A percentile compares a stretch with the other conserved stretches of the same genome.
Evolutionary conservation across 1,284 basidiomycete species (phyloP).

Genomic region (Moesziomyces aphidis): DNA sequence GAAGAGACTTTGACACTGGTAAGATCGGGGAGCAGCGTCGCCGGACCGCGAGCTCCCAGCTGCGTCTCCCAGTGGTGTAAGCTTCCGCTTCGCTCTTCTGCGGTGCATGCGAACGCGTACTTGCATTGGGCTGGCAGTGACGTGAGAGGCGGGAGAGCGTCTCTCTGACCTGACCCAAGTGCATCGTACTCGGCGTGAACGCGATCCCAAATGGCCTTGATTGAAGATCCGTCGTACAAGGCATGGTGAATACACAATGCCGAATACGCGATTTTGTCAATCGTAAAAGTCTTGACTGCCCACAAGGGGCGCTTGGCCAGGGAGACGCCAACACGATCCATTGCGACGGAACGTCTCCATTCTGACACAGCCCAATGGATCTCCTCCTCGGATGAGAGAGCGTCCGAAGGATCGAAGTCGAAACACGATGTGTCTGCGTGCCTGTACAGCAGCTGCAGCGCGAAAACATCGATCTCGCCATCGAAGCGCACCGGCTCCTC

Average conservation of each 20-base stretch:
- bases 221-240: conserved; percentile 20
- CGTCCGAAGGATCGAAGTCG: neutral
- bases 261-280: neutral
- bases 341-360: conserved; percentile 3
- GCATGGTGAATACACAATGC: conserved; percentile 21
- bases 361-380: neutral
- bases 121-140: conserved; percentile 2
- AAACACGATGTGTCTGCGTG: neutral
- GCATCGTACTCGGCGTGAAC: conserved; percentile 11
- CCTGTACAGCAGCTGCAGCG: conserved; percentile 6
- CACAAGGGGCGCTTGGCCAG: conserved; percentile 6
- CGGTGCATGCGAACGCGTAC: conserved; percentile 1
- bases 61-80: conserved; percentile 4
- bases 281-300: conserved; percentile 1
- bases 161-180: neutral
- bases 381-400: neutral
- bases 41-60: conserved; percentile 12
- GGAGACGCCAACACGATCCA: neutral
- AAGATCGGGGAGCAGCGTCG: conserved; percentile 10
- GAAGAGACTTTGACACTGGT: conserved; percentile 4
- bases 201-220: conserved; percentile 9
- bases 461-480: neutral
- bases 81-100: conserved; percentile 5
- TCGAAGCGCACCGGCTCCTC: conserved; percentile 1
- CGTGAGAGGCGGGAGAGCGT: neutral